These are phyloP conservation scores for Cordia subcordata DNA, from an alignment of 257 asterid genomes.

Conservation along the genomic window DNA sequence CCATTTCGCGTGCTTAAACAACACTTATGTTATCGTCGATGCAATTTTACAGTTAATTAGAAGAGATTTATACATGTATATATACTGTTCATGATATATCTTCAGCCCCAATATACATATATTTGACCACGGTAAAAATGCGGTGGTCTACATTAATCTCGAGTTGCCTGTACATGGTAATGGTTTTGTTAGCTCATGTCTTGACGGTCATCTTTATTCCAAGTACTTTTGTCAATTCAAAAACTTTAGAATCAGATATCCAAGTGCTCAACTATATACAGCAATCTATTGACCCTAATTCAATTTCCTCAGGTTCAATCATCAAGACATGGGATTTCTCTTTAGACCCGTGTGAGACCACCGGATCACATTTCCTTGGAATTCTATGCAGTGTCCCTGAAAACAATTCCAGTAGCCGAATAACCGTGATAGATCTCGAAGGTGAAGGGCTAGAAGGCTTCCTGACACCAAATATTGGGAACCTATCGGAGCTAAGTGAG, in stretches of 20 bases:
- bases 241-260: conserved; percentile 33
- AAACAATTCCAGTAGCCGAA: conserved; percentile 25
- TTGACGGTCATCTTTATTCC: neutral
- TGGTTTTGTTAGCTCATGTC: neutral
- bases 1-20: conserved; percentile 13
- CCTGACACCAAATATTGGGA: conserved; percentile 34
- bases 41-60: neutral
- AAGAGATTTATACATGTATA: conserved; percentile 3
- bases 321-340: conserved; percentile 41
- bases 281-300: conserved; percentile 38
- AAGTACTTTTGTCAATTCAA: conserved; percentile 13
- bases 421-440: conserved; percentile 36
- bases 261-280: conserved; percentile 28
- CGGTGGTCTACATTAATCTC: conserved; percentile 2
- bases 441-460: conserved; percentile 52
- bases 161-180: neutral
- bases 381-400: conserved; percentile 27
- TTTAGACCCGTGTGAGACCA: conserved; percentile 44
- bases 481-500: conserved; percentile 30
- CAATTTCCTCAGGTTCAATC: conserved; percentile 33
- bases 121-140: too few relatives aligned
- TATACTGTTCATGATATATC: neutral
- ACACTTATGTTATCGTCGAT: too few relatives aligned
- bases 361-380: conserved; percentile 35
- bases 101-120: neutral